Conservation (phyloP, 2,329 filamentous ascomycete genomes). For the Pseudocercospora fuligena region DNA sequence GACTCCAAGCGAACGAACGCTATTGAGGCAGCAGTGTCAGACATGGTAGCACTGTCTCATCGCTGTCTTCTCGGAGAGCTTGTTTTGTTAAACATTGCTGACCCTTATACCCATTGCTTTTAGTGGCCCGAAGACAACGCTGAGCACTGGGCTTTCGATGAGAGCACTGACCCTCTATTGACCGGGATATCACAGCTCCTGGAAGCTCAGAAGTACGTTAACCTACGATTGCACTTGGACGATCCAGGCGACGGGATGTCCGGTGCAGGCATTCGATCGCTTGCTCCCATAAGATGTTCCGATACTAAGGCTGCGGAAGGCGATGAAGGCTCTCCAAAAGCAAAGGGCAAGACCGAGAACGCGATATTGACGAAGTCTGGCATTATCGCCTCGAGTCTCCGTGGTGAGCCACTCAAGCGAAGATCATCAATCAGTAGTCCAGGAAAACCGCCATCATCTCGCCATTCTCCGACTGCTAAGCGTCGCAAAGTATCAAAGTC, state of each 20-base stretch:
- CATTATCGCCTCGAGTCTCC: conserved; percentile 48
- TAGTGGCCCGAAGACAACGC: conserved; percentile 69
- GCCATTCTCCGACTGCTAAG: not conserved
- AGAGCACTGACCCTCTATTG: conserved; percentile 51
- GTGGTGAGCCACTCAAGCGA: conserved; percentile 44
- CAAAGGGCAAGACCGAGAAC: conserved; percentile 36
- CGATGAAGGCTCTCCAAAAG: not conserved
- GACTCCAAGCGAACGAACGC: too few relatives aligned
- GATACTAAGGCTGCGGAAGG: conserved; percentile 3
- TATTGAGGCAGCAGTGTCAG: too few relatives aligned
- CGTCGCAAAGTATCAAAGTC: not conserved
- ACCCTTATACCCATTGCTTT: too few relatives aligned
- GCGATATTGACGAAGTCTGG: conserved; percentile 42
- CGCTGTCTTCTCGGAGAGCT: too few relatives aligned
- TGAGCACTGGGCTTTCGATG: conserved; percentile 68
- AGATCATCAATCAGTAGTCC: conserved; percentile 13
- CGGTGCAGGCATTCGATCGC: conserved; percentile 38
- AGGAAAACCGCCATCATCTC: not conserved
- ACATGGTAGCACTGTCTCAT: too few relatives aligned
- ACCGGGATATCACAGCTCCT: conserved; percentile 63
- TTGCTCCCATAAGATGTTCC: conserved; percentile 24
- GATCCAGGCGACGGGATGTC: conserved; percentile 41
- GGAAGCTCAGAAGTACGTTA: conserved; percentile 61
- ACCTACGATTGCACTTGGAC: conserved; percentile 37
- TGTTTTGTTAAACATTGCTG: too few relatives aligned